Evolutionary conservation across 2,329 filamentous ascomycete species (phyloP).

Genomic region (Scedosporium apiospermum): DNA sequence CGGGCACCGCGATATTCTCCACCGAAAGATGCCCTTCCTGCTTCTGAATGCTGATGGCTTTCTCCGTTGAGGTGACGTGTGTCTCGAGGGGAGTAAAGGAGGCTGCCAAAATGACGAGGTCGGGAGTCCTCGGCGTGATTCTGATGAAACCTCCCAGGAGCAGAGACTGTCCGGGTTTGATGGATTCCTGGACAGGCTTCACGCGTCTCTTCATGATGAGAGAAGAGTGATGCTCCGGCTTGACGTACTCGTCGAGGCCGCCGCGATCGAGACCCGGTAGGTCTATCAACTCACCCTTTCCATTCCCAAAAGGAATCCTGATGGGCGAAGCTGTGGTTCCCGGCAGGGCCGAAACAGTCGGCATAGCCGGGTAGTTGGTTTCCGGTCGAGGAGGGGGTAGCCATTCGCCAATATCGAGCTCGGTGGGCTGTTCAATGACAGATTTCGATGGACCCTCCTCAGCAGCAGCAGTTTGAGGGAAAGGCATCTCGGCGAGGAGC

Average conservation of each 20-base stretch:
- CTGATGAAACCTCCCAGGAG: slow-evolving; percentile 79
- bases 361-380: slow-evolving; percentile 71
- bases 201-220: slow-evolving; percentile 74
- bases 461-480: slow-evolving; percentile 34
- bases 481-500: not conserved
- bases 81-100: slow-evolving; percentile 71
- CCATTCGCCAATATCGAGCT: slow-evolving; percentile 41
- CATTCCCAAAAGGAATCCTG: slow-evolving; percentile 77
- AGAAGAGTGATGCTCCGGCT: slow-evolving; percentile 51
- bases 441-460: slow-evolving; percentile 45
- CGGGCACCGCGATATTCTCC: slow-evolving; percentile 52
- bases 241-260: slow-evolving; percentile 61
- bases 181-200: slow-evolving; percentile 59
- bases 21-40: slow-evolving; percentile 50
- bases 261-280: slow-evolving; percentile 75
- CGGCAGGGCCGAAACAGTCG: slow-evolving; percentile 74
- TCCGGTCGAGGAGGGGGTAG: slow-evolving; percentile 70
- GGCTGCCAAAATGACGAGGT: slow-evolving; percentile 66
- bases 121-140: slow-evolving; percentile 61
- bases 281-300: slow-evolving; percentile 85
- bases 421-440: slow-evolving; percentile 30
- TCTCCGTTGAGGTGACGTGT: slow-evolving; percentile 71
- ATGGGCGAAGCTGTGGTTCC: slow-evolving; percentile 95
- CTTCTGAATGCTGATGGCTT: slow-evolving; percentile 65
- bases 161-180: slow-evolving; percentile 71